Conservation (phyloP, 2,329 filamentous ascomycete genomes). For the Sordariomycetes sp. region DNA sequence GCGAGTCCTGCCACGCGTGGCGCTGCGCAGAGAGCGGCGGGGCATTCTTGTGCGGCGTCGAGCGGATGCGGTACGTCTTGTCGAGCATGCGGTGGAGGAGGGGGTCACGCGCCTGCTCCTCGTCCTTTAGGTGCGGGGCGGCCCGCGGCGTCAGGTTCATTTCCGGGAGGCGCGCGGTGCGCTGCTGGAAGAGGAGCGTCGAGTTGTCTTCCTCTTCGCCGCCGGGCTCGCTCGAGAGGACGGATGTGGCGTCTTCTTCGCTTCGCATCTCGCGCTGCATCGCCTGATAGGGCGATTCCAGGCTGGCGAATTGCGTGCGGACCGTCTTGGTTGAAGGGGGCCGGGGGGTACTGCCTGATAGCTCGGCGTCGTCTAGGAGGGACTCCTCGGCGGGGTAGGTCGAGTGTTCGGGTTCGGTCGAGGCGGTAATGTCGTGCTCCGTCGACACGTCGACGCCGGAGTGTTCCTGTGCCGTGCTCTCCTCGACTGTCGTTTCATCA, state of each 20-base stretch:
- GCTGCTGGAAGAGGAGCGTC: constrained; percentile 35
- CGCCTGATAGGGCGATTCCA: constrained; percentile 65
- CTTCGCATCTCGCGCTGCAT: constrained; percentile 53
- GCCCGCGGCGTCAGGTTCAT: constrained; percentile 51
- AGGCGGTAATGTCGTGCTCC: constrained; percentile 27
- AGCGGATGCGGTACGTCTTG: constrained; percentile 88
- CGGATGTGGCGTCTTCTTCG: constrained; percentile 20
- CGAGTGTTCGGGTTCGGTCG: constrained; percentile 23
- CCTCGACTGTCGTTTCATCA: constrained; percentile 34
- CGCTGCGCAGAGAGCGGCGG: constrained; percentile 25
- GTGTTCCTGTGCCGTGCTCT: constrained; percentile 43
- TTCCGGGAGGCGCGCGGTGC: constrained; percentile 42
- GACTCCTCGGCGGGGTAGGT: constrained; percentile 43
- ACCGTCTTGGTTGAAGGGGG: constrained; percentile 36
- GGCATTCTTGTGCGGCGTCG: constrained; percentile 54
- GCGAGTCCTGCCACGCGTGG: constrained; percentile 37
- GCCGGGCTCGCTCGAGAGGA: constrained; percentile 12
- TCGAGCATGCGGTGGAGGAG: constrained; percentile 85
- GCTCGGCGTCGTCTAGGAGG: constrained; percentile 48
- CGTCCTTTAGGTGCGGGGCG: constrained; percentile 20
- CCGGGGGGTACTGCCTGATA: constrained; percentile 57
- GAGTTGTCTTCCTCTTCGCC: constrained; percentile 26
- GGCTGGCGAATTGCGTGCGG: constrained; percentile 43
- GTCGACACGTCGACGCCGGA: not conserved
- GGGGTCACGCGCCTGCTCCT: constrained; percentile 44